Conservation (phyloP, 176 grass and related monocot species). For the Bonia amplexicaulis region DNA sequence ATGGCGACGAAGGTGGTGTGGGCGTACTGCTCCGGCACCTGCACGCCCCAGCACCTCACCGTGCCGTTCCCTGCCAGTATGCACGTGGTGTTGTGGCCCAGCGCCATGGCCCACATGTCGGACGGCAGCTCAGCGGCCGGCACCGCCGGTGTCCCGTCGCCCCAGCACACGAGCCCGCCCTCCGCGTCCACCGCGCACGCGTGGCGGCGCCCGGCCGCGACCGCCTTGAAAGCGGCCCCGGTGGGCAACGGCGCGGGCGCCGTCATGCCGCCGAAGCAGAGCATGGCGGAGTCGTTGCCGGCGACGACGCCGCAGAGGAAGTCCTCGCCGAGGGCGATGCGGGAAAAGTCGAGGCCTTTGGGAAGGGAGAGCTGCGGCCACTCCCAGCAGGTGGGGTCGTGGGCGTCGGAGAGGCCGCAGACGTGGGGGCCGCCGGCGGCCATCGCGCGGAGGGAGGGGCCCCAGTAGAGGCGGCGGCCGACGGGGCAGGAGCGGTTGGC, state of each 20-base stretch:
- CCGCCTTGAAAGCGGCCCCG: background rate
- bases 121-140: background rate
- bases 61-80: conserved; percentile 38
- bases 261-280: conserved; percentile 35
- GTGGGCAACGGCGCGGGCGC: background rate
- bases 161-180: conserved; percentile 62
- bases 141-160: conserved; percentile 33
- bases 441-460: conserved; percentile 37
- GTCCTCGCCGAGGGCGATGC: conserved; percentile 66
- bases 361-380: conserved; percentile 40
- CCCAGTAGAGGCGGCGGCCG: conserved; percentile 58
- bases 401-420: conserved; percentile 51
- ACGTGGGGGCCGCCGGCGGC: conserved; percentile 62
- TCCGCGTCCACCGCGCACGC: conserved; percentile 50
- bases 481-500: conserved; percentile 12
- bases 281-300: background rate
- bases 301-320: conserved; percentile 70
- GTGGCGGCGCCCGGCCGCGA: conserved; percentile 55
- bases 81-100: conserved; percentile 68
- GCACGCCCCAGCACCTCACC: conserved; percentile 54
- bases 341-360: conserved; percentile 28
- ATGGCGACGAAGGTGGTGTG: conserved; percentile 39
- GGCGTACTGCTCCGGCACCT: conserved; percentile 30
- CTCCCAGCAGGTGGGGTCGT: conserved; percentile 54
- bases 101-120: conserved; percentile 42